Conservation (phyloP, 768 basidiomycete species). For the Calocera cornea region DNA sequence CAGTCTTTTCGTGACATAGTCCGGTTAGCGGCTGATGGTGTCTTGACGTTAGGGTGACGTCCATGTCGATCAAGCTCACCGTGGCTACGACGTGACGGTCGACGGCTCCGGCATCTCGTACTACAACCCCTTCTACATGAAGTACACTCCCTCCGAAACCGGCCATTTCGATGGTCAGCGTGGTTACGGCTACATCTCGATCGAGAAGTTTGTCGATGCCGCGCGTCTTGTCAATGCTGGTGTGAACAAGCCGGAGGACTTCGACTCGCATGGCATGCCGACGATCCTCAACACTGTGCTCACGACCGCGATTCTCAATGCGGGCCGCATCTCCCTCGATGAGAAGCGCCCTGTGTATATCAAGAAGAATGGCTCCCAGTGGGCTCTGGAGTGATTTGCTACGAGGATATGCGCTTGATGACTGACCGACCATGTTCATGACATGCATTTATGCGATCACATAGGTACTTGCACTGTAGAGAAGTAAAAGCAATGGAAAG, state of each 20-base stretch:
- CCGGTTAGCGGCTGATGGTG: too few relatives aligned
- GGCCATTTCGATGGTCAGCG: slow-evolving; percentile 91
- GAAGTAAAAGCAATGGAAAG: not conserved
- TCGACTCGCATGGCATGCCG: slow-evolving; percentile 66
- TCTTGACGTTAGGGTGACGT: slow-evolving; percentile 97
- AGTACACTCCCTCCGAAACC: slow-evolving; percentile 81
- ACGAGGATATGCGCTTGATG: not conserved
- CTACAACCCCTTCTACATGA: slow-evolving; percentile 92
- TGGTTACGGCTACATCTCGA: slow-evolving; percentile 80
- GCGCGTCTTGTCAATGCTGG: slow-evolving; percentile 66
- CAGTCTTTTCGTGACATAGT: not conserved
- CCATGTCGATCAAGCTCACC: slow-evolving; percentile 82
- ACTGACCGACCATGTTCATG: not conserved
- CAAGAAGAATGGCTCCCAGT: slow-evolving; percentile 46
- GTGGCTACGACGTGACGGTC: slow-evolving; percentile 79
- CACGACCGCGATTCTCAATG: slow-evolving; percentile 78
- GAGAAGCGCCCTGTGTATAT: slow-evolving; percentile 77
- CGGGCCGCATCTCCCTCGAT: slow-evolving; percentile 78
- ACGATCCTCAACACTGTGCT: slow-evolving; percentile 81
- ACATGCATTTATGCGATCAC: not conserved
- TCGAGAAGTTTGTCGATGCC: slow-evolving; percentile 85
- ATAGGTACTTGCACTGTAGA: not conserved
- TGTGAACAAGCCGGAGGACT: slow-evolving; percentile 49
- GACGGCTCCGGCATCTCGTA: slow-evolving; percentile 74
- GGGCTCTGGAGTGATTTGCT: slow-evolving; percentile 45